These are phyloP conservation scores for Scheffersomyces stambukii DNA, from an alignment of 1,139 yeast genomes.

Conservation along the genomic window DNA sequence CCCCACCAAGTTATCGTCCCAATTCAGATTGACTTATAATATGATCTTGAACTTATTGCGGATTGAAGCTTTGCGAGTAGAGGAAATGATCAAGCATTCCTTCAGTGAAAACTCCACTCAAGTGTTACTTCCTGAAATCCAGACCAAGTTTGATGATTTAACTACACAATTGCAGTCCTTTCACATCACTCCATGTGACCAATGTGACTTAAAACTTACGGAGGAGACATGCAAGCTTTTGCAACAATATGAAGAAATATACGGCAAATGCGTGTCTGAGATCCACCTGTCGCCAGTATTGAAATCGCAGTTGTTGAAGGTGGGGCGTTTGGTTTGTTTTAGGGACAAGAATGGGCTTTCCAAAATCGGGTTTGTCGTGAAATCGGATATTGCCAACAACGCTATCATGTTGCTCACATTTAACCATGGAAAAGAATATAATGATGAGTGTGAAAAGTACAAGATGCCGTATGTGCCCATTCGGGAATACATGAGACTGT, in stretches of 20 bases:
- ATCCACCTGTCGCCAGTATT: constrained; percentile 44
- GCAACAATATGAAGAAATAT: constrained; percentile 39
- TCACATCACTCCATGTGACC: constrained; percentile 33
- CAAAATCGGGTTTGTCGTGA: constrained; percentile 53
- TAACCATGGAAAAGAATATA: constrained; percentile 40
- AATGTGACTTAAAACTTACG: constrained; percentile 35
- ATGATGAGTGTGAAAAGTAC: constrained; percentile 18
- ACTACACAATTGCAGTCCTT: constrained; percentile 43
- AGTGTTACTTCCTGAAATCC: constrained; percentile 81
- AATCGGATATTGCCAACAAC: constrained; percentile 26
- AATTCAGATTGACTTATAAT: constrained; percentile 88
- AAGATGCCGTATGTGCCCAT: constrained; percentile 54
- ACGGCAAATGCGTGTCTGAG: constrained; percentile 45
- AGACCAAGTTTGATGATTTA: constrained; percentile 54
- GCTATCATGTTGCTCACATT: constrained; percentile 38
- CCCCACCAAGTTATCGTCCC: constrained; percentile 86
- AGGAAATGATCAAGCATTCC: constrained; percentile 95
- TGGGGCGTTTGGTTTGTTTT: constrained; percentile 62
- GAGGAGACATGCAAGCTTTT: constrained; percentile 44
- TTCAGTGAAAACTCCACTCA: constrained; percentile 91
- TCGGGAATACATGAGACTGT: constrained; percentile 19
- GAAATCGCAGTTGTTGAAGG: constrained; percentile 38
- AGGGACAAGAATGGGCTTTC: constrained; percentile 41
- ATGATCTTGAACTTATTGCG: constrained; percentile 91
- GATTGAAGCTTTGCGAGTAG: constrained; percentile 90